These are phyloP conservation scores for Erodium trifolium DNA, from an alignment of 441 rosid genomes.

Conservation along the genomic window DNA sequence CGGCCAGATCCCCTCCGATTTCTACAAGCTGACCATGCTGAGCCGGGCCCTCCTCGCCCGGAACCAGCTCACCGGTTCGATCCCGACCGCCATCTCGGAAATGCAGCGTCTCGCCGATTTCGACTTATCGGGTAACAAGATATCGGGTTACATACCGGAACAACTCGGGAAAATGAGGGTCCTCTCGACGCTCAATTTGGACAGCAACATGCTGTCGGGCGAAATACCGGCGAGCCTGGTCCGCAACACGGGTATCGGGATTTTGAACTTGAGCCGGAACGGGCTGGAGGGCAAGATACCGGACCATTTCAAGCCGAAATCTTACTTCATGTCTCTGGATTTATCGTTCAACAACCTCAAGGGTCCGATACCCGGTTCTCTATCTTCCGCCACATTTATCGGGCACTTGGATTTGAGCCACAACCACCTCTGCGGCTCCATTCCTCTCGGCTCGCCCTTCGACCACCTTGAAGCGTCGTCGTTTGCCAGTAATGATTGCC, in stretches of 20 bases:
- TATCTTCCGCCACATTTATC: constrained; percentile 45
- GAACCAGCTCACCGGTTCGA: constrained; percentile 59
- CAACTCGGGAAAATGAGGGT: constrained; percentile 63
- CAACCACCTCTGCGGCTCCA: constrained; percentile 73
- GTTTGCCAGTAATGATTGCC: constrained; percentile 51
- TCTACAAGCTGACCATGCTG: constrained; percentile 63
- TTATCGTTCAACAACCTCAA: constrained; percentile 50
- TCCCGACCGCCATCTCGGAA: constrained; percentile 51
- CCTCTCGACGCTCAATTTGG: constrained; percentile 56
- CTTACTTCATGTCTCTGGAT: constrained; percentile 65
- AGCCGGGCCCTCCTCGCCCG: constrained; percentile 66
- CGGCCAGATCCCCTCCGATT: constrained; percentile 47
- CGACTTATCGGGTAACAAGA: constrained; percentile 53
- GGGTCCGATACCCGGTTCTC: constrained; percentile 55
- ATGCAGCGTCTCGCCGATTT: constrained; percentile 69
- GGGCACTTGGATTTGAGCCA: constrained; percentile 82
- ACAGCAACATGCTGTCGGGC: constrained; percentile 51
- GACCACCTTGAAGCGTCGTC: constrained; percentile 64
- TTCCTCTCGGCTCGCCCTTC: constrained; percentile 67
- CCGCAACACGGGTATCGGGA: constrained; percentile 46
- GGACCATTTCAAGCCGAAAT: constrained; percentile 56
- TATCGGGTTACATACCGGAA: constrained; percentile 48
- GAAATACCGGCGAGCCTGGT: constrained; percentile 43
- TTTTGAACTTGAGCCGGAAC: constrained; percentile 67
- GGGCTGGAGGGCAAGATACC: constrained; percentile 62